Evolutionary conservation across 495 filamentous ascomycete genomes (phyloP).

Genomic region (Amniculicola lignicola): DNA sequence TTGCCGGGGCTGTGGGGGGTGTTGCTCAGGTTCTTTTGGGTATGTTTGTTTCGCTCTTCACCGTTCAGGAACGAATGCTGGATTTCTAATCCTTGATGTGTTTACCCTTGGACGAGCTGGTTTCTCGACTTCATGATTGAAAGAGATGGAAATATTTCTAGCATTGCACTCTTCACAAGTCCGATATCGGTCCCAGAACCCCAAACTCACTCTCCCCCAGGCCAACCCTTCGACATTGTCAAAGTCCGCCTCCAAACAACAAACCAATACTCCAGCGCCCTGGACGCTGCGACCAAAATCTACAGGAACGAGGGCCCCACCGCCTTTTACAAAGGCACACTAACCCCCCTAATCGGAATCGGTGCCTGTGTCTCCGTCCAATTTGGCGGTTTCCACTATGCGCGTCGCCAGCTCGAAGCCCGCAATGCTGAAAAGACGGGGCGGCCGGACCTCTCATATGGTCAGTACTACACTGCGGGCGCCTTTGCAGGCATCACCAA

Average conservation of each 20-base stretch:
- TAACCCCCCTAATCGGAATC: conserved; percentile 94
- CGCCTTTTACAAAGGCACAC: conserved; percentile 97
- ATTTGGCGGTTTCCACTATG: conserved; percentile 95
- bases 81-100: no score
- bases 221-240: conserved; percentile 66
- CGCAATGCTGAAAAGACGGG: conserved; percentile 54
- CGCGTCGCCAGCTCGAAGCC: conserved; percentile 78
- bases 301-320: conserved; percentile 80
- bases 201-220: not conserved
- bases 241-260: conserved; percentile 96
- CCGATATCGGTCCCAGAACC: no score
- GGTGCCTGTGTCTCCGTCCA: conserved; percentile 96
- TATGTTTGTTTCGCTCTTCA: no score
- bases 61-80: no score
- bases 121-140: not conserved
- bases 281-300: conserved; percentile 77
- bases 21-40: conserved; percentile 92
- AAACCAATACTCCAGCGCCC: conserved; percentile 70
- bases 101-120: no score
- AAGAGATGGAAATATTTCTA: not conserved
- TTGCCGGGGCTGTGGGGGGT: conserved; percentile 86
- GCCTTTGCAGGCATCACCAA: conserved; percentile 93
- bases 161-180: no score
- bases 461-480: conserved; percentile 85
- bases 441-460: conserved; percentile 51